Conservation (phyloP, 2,329 filamentous ascomycete genomes). For the Pseudocercospora macadamiae region DNA sequence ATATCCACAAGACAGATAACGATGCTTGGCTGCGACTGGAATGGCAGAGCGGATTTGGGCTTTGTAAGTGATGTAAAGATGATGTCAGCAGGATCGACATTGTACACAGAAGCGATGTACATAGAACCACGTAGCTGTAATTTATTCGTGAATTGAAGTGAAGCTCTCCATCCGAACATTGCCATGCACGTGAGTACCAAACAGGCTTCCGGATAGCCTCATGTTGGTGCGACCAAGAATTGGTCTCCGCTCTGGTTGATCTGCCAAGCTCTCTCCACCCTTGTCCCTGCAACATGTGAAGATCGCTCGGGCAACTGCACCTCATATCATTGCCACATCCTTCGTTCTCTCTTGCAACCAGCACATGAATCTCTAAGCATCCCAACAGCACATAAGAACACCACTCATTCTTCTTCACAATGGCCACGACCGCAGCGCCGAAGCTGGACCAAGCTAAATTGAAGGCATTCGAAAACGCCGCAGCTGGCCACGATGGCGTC, state of each 20-base stretch:
- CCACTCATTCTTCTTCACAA: neutral
- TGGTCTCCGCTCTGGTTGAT: neutral
- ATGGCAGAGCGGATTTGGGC: neutral
- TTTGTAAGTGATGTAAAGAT: neutral
- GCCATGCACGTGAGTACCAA: neutral
- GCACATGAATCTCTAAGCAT: neutral
- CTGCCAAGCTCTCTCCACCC: neutral
- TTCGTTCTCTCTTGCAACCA: neutral
- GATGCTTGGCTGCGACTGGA: neutral
- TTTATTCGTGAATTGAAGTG: no score
- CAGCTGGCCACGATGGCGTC: constrained; percentile 88
- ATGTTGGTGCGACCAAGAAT: neutral
- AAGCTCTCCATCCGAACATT: no score
- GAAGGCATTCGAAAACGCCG: constrained; percentile 72
- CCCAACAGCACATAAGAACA: neutral
- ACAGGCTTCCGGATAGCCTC: neutral
- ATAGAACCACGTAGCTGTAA: neutral
- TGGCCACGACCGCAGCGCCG: constrained; percentile 4
- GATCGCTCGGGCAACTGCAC: constrained; percentile 3
- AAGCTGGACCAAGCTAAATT: constrained; percentile 50
- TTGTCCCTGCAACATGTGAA: neutral
- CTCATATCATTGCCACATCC: neutral
- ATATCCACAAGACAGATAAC: neutral
- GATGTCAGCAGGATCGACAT: neutral
- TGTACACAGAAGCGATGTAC: neutral